These are phyloP conservation scores for Staphylotrichum tortipilum DNA, from an alignment of 495 filamentous ascomycete species.

Conservation along the genomic window DNA sequence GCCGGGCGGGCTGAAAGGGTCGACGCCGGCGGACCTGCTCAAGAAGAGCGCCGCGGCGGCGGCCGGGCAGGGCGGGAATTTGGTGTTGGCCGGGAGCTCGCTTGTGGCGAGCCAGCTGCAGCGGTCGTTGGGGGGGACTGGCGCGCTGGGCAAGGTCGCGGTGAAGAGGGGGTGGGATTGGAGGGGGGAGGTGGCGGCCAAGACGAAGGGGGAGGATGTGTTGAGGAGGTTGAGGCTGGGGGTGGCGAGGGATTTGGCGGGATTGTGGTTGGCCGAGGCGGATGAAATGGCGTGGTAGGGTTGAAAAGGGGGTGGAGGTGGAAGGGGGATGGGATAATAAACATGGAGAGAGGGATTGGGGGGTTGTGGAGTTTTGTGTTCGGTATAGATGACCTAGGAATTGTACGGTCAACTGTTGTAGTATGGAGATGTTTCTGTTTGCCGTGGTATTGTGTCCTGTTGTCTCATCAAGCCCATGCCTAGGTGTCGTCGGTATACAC, in stretches of 20 bases:
- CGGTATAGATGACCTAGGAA: background rate
- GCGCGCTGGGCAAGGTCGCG: constrained; percentile 31
- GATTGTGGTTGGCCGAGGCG: constrained; percentile 52
- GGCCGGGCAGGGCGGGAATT: constrained; percentile 38
- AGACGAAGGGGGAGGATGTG: constrained; percentile 55
- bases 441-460: too few species aligned
- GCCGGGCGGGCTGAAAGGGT: constrained; percentile 35
- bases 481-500: too few species aligned
- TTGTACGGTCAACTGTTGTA: too few species aligned
- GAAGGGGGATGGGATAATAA: background rate
- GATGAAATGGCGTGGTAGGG: constrained; percentile 29
- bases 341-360: background rate
- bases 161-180: constrained; percentile 77
- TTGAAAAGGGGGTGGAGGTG: background rate
- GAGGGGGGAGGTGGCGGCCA: constrained; percentile 53
- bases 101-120: constrained; percentile 59
- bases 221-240: constrained; percentile 63
- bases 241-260: constrained; percentile 60
- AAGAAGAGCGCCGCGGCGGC: constrained; percentile 54
- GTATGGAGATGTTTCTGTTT: background rate
- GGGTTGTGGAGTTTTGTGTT: background rate
- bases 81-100: constrained; percentile 59
- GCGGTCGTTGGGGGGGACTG: constrained; percentile 33
- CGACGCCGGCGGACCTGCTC: constrained; percentile 54
- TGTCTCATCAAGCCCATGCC: too few species aligned